Evolutionary conservation across 192 early-diverging fungal genomes (phyloP).

Genomic region (Gamsiella multidivaricata): DNA sequence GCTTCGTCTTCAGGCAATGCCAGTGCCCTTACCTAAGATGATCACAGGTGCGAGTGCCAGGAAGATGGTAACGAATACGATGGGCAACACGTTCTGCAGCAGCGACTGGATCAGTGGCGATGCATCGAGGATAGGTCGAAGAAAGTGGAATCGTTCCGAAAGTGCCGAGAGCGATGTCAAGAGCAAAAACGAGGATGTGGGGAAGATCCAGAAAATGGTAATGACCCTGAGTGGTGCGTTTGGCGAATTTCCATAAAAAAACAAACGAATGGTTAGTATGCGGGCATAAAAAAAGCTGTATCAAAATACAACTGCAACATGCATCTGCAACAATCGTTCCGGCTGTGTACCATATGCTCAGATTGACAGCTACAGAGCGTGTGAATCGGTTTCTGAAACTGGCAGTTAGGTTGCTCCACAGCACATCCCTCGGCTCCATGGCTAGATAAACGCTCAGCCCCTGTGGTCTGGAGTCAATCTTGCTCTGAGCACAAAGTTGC

Average conservation of each 20-base stretch:
- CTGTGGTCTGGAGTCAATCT: constrained; percentile 63
- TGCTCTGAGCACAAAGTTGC: constrained; percentile 63
- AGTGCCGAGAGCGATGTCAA: constrained; percentile 64
- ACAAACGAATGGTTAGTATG: neutral
- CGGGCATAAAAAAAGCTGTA: neutral
- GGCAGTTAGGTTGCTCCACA: constrained; percentile 65
- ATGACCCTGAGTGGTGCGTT: constrained; percentile 55
- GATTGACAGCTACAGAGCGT: constrained; percentile 57
- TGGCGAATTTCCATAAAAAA: too few relatives aligned
- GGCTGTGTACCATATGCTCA: constrained; percentile 60
- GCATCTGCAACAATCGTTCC: neutral
- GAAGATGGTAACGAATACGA: constrained; percentile 64
- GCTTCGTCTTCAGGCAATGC: too few relatives aligned
- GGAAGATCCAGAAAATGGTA: constrained; percentile 73
- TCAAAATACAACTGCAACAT: neutral
- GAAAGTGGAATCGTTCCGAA: constrained; percentile 57
- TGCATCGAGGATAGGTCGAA: constrained; percentile 58
- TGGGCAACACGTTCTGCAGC: constrained; percentile 67
- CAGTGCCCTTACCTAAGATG: constrained; percentile 54
- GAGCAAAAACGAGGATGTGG: constrained; percentile 67
- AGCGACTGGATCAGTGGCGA: constrained; percentile 57
- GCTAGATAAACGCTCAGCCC: constrained; percentile 62
- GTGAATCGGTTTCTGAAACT: constrained; percentile 57
- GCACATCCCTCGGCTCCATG: constrained; percentile 71
- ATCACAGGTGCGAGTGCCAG: constrained; percentile 68